Evolutionary conservation across 257 asterid genomes (phyloP).

Genomic region (Sherardia arvensis): DNA sequence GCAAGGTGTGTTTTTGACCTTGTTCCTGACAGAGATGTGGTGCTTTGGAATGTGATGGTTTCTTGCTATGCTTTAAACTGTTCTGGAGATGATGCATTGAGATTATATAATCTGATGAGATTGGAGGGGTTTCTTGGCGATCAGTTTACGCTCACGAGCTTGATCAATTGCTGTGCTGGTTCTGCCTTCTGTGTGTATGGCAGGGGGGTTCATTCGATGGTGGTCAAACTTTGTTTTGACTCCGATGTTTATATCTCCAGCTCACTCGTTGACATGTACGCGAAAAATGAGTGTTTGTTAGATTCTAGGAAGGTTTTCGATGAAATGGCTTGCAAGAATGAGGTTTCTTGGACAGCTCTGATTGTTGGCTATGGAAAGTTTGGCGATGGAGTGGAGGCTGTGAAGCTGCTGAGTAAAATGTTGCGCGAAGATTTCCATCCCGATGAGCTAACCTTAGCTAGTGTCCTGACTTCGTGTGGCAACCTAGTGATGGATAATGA

Average conservation of each 20-base stretch:
- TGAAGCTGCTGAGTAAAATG: slow-evolving; percentile 23
- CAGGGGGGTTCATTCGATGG: slow-evolving; percentile 21
- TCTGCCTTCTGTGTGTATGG: slow-evolving; percentile 13
- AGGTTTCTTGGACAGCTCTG: slow-evolving; percentile 29
- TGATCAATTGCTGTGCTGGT: slow-evolving; percentile 25
- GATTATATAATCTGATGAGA: slow-evolving; percentile 19
- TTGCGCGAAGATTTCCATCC: slow-evolving; percentile 20
- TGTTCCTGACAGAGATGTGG: slow-evolving; percentile 14
- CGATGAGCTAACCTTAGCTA: slow-evolving; percentile 27
- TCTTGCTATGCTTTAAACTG: slow-evolving; percentile 19
- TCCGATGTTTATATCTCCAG: slow-evolving; percentile 22
- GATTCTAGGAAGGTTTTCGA: slow-evolving; percentile 27
- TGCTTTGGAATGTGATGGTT: slow-evolving; percentile 28
- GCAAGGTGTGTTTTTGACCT: slow-evolving; percentile 24
- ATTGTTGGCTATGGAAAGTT: slow-evolving; percentile 29
- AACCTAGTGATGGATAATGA: slow-evolving; percentile 17
- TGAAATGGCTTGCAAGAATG: slow-evolving; percentile 23
- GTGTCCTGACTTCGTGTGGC: slow-evolving; percentile 29
- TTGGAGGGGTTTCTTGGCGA: slow-evolving; percentile 22
- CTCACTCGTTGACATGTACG: slow-evolving; percentile 31
- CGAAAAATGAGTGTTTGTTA: slow-evolving; percentile 12
- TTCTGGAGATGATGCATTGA: slow-evolving; percentile 17
- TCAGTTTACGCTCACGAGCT: slow-evolving; percentile 21
- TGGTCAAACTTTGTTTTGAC: slow-evolving; percentile 13
- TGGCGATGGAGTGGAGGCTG: slow-evolving; percentile 21